Percentiles rank a stretch among this genome's conserved stretches.
phyloP scores from a whole-genome alignment of 2,329 filamentous ascomycete species.

The Fusarium xylarioides region DNA sequence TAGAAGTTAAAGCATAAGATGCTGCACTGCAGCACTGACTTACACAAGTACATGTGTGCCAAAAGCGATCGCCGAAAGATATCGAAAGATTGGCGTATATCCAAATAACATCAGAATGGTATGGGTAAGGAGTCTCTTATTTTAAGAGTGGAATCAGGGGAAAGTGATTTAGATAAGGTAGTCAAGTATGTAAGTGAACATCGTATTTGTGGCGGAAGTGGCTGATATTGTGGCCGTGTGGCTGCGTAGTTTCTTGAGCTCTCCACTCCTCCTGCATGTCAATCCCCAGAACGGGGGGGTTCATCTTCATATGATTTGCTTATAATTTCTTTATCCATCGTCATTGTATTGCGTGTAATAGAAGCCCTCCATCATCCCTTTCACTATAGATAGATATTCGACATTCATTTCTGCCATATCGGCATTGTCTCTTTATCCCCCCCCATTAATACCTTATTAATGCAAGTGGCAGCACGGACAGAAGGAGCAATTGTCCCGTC shows the following conservation, averaged over 20 bases:
- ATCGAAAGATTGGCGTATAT: background rate
- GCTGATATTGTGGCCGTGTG: conserved; percentile 16
- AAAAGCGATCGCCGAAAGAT: background rate
- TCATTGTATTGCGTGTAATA: conserved; percentile 17
- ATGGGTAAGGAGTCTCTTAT: background rate
- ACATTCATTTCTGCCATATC: conserved; percentile 14
- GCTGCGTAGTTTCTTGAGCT: background rate
- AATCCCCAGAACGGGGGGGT: conserved; percentile 9
- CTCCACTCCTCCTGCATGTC: conserved; percentile 29
- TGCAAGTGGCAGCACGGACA: background rate
- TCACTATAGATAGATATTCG: background rate
- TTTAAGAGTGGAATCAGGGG: background rate
- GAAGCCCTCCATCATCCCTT: conserved; percentile 2
- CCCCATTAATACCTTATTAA: background rate
- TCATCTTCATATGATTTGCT: conserved; percentile 23
- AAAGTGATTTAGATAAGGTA: background rate
- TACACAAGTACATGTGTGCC: background rate
- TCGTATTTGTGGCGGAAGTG: conserved; percentile 10
- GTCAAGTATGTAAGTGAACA: background rate
- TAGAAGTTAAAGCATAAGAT: background rate
- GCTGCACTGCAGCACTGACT: background rate
- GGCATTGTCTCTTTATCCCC: background rate
- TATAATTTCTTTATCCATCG: conserved; percentile 25
- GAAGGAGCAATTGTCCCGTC: conserved; percentile 3
- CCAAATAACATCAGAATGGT: background rate